These are phyloP conservation scores for Isabelozyma rhagii DNA, from an alignment of 805 yeast genomes.

Conservation along the genomic window DNA sequence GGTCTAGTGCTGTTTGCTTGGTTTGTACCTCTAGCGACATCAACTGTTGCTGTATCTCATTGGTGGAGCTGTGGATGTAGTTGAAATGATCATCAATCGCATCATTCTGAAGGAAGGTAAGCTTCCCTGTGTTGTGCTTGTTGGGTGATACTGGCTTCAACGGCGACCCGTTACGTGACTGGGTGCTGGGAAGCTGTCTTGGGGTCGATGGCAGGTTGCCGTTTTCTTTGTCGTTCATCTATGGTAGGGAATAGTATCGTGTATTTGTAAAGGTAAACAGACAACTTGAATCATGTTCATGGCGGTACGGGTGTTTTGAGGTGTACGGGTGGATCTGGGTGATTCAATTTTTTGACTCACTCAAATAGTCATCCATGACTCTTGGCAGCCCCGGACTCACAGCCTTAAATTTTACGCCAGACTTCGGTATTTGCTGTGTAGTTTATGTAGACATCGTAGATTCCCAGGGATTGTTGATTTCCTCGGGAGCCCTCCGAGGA, in stretches of 20 bases:
- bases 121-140: conserved; percentile 19
- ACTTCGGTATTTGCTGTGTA: too few species aligned
- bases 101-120: conserved; percentile 29
- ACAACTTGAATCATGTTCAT: background rate
- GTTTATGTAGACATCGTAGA: too few species aligned
- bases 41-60: conserved; percentile 25
- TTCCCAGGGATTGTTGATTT: too few species aligned
- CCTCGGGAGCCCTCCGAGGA: too few species aligned
- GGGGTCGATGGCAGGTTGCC: background rate
- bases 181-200: background rate
- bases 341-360: too few species aligned
- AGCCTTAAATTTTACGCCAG: too few species aligned
- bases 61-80: conserved; percentile 24
- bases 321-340: too few species aligned
- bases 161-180: background rate
- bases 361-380: too few species aligned
- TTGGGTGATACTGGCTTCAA: conserved; percentile 28
- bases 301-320: background rate
- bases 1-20: conserved; percentile 32
- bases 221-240: background rate
- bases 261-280: too few species aligned
- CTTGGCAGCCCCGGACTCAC: too few species aligned
- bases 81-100: conserved; percentile 31
- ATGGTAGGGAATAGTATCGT: background rate
- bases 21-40: conserved; percentile 28